These are phyloP conservation scores for Blastocladiella britannica DNA, from an alignment of 192 early-diverging fungal genomes.

Conservation along the genomic window DNA sequence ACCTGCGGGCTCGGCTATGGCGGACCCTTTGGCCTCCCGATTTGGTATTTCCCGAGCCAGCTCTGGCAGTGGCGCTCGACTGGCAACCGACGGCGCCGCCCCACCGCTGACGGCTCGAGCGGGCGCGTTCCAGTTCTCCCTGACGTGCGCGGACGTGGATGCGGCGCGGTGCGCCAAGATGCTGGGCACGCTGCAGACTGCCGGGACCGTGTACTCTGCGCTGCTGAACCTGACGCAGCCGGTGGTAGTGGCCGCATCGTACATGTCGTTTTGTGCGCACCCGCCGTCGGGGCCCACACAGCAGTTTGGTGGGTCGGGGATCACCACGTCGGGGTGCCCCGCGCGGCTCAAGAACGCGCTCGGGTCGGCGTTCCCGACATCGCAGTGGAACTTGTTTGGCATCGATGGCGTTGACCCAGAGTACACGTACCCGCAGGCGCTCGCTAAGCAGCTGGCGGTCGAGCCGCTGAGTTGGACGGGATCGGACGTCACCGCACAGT, in stretches of 20 bases:
- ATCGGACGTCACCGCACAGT: neutral
- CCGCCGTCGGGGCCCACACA: neutral
- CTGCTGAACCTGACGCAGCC: neutral
- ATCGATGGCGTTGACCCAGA: neutral
- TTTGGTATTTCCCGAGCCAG: too few species aligned
- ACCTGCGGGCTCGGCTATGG: too few species aligned
- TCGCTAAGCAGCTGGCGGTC: neutral
- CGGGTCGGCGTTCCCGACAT: neutral
- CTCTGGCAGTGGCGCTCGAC: too few species aligned
- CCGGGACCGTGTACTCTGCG: neutral
- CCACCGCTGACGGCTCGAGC: too few species aligned
- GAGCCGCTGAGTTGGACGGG: neutral
- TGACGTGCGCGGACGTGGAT: neutral
- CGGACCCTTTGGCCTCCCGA: too few species aligned
- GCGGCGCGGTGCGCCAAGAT: neutral
- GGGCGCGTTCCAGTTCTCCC: neutral
- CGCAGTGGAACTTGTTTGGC: neutral
- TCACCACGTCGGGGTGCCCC: neutral
- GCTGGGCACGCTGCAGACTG: neutral
- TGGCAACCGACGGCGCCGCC: too few species aligned
- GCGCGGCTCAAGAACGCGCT: neutral
- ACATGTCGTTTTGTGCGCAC: neutral
- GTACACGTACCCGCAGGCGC: slow-evolving; percentile 1
- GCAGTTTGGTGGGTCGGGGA: too few species aligned
- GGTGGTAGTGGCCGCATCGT: neutral